Evolutionary conservation across 2,329 filamentous ascomycete genomes (phyloP), one percentile per base, ranked within the genome.

Genomic region (Lachnellula cervina): DNA sequence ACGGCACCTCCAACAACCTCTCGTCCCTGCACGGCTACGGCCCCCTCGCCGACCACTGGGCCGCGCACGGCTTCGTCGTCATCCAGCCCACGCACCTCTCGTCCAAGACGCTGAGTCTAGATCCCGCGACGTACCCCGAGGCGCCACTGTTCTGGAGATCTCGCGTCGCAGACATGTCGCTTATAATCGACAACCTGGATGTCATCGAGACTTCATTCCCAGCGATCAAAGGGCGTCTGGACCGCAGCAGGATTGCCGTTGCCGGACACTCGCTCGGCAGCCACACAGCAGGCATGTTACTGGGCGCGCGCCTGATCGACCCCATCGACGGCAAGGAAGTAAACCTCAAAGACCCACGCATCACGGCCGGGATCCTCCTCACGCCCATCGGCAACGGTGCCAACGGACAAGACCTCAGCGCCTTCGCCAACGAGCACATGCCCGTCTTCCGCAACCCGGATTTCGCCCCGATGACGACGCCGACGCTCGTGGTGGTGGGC

Each of bases 1-100:
- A 72, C 37, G 73, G 73, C 5, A 50, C 8, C 4, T 72, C 71
- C 54, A 71, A 73, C 51, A 66, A 71, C 55, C 67, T 76, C 25
- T 73, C 71, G 16, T 76, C 74, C 1, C 66, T 73, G 5, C 67
- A 76, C 40, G 74, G 73, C n/a, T 75, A 74, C 54, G 67, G 66
- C 3, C 74, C 74, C 3, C 61, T 76, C 5, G 69, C 65, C 52
- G 69, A 74, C 49, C 76, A 76, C 65, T 75, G 69, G 66, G 73
- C 73, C 5, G 64, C 69, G 17, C 73, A 72, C 47, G 74, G 73
- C 52, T 76, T 76, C 60, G 72, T 68, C 0, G 74, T 76, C 4
- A 63, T 76, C 11, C 73, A 76, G 55, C 74, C 74, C 3, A 75
- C 73, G 2, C 73, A 75, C 57, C 62, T 76, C 2, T 69, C 65